Conservation (phyloP, 805 yeast genomes). For the Metschnikowia borealis region DNA sequence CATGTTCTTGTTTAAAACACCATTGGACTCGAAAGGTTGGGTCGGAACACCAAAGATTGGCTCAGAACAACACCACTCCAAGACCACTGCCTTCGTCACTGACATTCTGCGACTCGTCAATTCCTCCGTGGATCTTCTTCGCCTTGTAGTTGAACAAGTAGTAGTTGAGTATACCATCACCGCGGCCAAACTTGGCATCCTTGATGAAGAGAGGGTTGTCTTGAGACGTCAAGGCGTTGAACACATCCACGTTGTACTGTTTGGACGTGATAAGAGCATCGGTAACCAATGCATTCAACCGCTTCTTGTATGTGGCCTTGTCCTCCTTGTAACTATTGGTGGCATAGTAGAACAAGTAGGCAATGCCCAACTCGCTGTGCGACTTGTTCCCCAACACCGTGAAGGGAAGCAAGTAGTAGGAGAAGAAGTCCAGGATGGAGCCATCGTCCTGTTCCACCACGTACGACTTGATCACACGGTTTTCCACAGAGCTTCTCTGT, state of each 20-base stretch:
- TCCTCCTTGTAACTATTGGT: conserved; percentile 42
- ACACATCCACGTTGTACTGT: conserved; percentile 71
- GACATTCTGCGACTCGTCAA: conserved; percentile 52
- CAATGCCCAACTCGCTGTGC: conserved; percentile 72
- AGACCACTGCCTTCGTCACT: conserved; percentile 68
- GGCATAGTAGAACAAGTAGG: conserved; percentile 88
- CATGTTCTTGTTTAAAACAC: too few species aligned
- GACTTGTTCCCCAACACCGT: conserved; percentile 64
- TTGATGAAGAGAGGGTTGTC: conserved; percentile 84
- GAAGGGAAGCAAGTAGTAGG: conserved; percentile 86
- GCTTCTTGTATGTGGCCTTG: conserved; percentile 45
- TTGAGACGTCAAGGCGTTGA: conserved; percentile 87
- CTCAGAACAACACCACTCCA: conserved; percentile 82
- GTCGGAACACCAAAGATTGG: neutral
- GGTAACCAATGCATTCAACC: conserved; percentile 58
- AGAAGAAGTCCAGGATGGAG: conserved; percentile 79
- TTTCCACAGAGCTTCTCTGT: conserved; percentile 26
- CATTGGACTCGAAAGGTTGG: too few species aligned
- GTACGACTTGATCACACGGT: conserved; percentile 62
- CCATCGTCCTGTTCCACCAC: conserved; percentile 69
- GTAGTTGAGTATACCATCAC: conserved; percentile 89
- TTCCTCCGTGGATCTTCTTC: conserved; percentile 77
- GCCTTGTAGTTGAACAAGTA: conserved; percentile 89
- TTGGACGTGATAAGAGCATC: conserved; percentile 80
- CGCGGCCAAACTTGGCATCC: conserved; percentile 82